Percentiles rank a stretch among this genome's conserved stretches.
These are phyloP conservation scores for Phaeolepiota aurea DNA, from an alignment of 768 basidiomycete species.

Conservation along the genomic window DNA sequence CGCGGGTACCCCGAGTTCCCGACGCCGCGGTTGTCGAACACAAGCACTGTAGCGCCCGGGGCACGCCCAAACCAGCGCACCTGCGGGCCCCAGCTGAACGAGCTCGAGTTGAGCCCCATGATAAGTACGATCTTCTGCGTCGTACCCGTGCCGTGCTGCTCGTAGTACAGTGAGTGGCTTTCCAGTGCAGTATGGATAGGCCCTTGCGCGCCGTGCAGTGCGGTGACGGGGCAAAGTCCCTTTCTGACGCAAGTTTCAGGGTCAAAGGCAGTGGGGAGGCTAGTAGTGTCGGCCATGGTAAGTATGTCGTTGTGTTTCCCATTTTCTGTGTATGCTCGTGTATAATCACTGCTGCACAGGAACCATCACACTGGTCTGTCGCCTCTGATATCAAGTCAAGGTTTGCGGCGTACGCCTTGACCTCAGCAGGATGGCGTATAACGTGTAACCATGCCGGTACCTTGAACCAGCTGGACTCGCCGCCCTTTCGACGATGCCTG, in stretches of 20 bases:
- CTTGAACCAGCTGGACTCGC: too few relatives aligned
- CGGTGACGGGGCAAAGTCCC: slow-evolving; percentile 70
- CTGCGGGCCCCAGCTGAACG: slow-evolving; percentile 57
- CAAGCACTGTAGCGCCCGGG: slow-evolving; percentile 50
- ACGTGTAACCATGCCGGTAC: too few relatives aligned
- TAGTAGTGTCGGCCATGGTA: too few relatives aligned
- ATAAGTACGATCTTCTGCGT: slow-evolving; percentile 61
- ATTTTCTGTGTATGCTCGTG: too few relatives aligned
- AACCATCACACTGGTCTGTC: too few relatives aligned
- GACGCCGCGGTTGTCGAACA: slow-evolving; percentile 82
- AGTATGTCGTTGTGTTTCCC: too few relatives aligned
- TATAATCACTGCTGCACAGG: too few relatives aligned
- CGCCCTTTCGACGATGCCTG: too few relatives aligned
- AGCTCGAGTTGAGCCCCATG: slow-evolving; percentile 68
- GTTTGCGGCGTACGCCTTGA: too few relatives aligned
- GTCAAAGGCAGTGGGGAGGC: slow-evolving; percentile 45
- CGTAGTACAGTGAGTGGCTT: slow-evolving; percentile 72
- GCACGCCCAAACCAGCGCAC: slow-evolving; percentile 54
- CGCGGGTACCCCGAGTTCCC: slow-evolving; percentile 64
- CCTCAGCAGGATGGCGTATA: too few relatives aligned
- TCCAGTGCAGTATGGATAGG: slow-evolving; percentile 39
- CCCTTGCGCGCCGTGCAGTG: slow-evolving; percentile 36
- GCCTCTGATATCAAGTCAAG: too few relatives aligned
- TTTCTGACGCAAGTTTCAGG: slow-evolving; percentile 53
- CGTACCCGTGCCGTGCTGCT: slow-evolving; percentile 62